Base-by-base conservation (phyloP, 176 grass and related monocot genomes). In the Oryza australiensis region DNA sequence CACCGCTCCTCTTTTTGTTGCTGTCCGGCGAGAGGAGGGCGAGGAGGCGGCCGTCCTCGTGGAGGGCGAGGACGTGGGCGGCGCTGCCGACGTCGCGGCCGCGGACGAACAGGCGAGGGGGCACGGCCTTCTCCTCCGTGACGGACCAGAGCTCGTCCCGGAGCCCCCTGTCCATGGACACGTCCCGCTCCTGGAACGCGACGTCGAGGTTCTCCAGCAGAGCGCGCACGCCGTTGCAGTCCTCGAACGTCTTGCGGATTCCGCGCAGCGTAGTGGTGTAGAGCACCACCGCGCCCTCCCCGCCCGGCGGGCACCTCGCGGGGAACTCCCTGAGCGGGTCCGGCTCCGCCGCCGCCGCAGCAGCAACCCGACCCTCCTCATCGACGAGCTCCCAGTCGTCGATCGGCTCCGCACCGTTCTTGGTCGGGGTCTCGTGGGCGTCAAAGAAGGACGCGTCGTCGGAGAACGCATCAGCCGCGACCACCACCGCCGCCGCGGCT, bases 101-200 rank as follows among this genome's bases (percentile, higher is more conserved):
- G 20, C 71, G 82, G 45, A 92, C 91, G 84, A 95, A 95, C 64
- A 95, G 86, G 26, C 93, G 84, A 34, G 90, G 93, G 0, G 93
- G 93, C 4, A 90, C 88, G 16, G 91, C 88, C 66, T 66, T 74
- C 20, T 92, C 82, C 6, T 86, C 94, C 0, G 84, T 23, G 9
- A 84, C 15, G 15, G 78, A 43, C 88, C 91, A 91, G 62, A 97
- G 80, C 80, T 97, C 86, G 73, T 97, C 91, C 70, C 84, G 68
- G 71, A 91, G 91, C 0, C 86, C 94, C 12, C 89, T 74, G 87
- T 97, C 91, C 94, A 97, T 93, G 62, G 94, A 97, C 41, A 97
- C 87, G 78, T 97, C 94, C 7, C 91, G 87, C 82, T 97, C 94
- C 46, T 93, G 88, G 84, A 93, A 93, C 27, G 79, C 18, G 26